Conservation (phyloP, 495 filamentous ascomycete genomes). For the Xylaria cubensis region DNA sequence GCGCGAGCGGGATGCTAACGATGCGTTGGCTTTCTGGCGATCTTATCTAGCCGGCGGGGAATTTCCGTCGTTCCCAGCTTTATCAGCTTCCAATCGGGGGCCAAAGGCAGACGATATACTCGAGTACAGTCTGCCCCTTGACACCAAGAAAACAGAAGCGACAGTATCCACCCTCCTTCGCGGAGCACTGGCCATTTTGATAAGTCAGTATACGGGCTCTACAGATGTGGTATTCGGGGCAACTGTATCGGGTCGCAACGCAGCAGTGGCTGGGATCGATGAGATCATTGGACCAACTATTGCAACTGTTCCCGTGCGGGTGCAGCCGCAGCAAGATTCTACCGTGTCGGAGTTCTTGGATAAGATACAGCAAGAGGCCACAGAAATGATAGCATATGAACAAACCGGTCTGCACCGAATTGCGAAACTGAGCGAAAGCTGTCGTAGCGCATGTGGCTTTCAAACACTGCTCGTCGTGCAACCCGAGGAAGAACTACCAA, state of each 20-base stretch:
- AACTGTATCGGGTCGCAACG: constrained; percentile 51
- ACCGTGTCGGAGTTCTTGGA: neutral
- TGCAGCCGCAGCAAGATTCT: constrained; percentile 7
- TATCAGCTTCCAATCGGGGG: neutral
- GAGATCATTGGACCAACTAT: constrained; percentile 61
- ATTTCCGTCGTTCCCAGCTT: neutral
- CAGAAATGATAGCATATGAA: neutral
- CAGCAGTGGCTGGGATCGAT: constrained; percentile 53
- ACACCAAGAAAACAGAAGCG: neutral
- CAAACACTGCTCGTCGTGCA: constrained; percentile 23
- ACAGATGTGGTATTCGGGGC: constrained; percentile 50
- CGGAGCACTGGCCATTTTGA: constrained; percentile 40
- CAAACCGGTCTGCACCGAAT: neutral
- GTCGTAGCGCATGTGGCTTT: neutral
- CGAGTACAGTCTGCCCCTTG: neutral
- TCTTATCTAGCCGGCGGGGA: neutral
- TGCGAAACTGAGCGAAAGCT: neutral
- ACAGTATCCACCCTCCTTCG: neutral
- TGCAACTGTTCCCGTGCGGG: constrained; percentile 63
- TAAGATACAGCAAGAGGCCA: neutral
- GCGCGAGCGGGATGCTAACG: neutral
- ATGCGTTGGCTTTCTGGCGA: neutral
- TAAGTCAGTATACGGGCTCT: constrained; percentile 35
- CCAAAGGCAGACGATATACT: neutral
- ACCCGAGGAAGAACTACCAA: neutral